Percentiles rank a stretch among this genome's conserved stretches.
Evolutionary conservation across 352 stramenopile genomes (phyloP).

Genomic region (Hyaloperonospora arabidopsidis): DNA sequence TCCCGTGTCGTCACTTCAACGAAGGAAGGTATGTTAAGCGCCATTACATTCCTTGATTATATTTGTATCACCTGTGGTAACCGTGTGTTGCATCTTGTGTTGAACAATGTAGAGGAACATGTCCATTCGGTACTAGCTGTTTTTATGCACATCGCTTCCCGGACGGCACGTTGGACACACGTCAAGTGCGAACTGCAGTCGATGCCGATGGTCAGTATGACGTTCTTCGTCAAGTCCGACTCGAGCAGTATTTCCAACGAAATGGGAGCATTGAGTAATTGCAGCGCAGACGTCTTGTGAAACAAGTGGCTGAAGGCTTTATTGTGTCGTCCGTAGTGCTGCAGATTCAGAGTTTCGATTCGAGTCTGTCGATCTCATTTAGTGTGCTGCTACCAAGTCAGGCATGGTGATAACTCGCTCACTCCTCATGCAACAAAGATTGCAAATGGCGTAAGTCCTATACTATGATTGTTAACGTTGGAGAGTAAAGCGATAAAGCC

Average conservation of each 20-base stretch:
- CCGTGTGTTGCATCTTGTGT: constrained; percentile 12
- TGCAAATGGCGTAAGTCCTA: constrained; percentile 10
- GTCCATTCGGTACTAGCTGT: constrained; percentile 81
- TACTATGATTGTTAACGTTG: constrained; percentile 6
- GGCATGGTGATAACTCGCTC: neutral
- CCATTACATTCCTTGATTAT: neutral
- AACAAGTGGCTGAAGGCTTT: neutral
- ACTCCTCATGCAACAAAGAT: constrained; percentile 13
- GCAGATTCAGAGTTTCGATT: constrained; percentile 31
- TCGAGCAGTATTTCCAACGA: constrained; percentile 60
- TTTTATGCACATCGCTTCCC: constrained; percentile 78
- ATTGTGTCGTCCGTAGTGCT: constrained; percentile 14
- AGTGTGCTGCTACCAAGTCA: neutral
- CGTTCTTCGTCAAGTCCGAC: constrained; percentile 59
- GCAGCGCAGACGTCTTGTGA: neutral
- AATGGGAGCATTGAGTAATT: constrained; percentile 14
- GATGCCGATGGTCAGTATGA: constrained; percentile 71
- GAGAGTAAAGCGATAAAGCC: too few species aligned
- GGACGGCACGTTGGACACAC: constrained; percentile 49
- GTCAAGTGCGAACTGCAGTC: constrained; percentile 62
- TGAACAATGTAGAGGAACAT: constrained; percentile 43
- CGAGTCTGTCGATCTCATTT: too few species aligned
- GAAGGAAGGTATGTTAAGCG: constrained; percentile 46
- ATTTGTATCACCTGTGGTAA: constrained; percentile 9
- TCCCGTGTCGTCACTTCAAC: constrained; percentile 81